These are phyloP conservation scores for Mortierella hygrophila DNA, from an alignment of 192 early-diverging fungal species.

Conservation along the genomic window DNA sequence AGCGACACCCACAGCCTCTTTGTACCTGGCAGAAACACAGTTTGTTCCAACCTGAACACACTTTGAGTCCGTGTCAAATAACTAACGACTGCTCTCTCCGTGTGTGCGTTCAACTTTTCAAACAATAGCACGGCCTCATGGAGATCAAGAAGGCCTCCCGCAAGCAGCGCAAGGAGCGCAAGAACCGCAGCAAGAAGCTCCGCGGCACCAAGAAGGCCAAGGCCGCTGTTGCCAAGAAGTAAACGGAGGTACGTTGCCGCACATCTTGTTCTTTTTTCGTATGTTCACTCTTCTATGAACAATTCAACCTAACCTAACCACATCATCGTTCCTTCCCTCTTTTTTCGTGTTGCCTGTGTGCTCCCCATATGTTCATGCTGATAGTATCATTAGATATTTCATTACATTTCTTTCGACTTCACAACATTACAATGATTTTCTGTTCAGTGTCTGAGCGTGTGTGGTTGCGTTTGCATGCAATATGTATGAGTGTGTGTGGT, in stretches of 20 bases:
- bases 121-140: slow-evolving; percentile 66
- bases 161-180: slow-evolving; percentile 99
- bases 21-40: not conserved
- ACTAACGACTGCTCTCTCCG: not conserved
- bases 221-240: slow-evolving; percentile 72
- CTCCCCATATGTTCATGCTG: not conserved
- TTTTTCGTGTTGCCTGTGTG: not conserved
- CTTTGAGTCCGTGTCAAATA: not conserved
- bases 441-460: slow-evolving; percentile 19
- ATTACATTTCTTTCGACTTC: slow-evolving; percentile 30
- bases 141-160: slow-evolving; percentile 81
- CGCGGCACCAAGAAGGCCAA: slow-evolving; percentile 95
- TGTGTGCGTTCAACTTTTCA: slow-evolving; percentile 8
- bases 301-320: not conserved
- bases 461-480: not conserved
- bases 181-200: slow-evolving; percentile 99
- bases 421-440: slow-evolving; percentile 46
- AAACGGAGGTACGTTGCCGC: slow-evolving; percentile 50
- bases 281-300: not conserved
- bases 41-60: no score
- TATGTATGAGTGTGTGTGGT: not conserved
- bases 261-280: not conserved
- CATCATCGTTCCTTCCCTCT: not conserved
- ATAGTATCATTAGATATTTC: slow-evolving; percentile 32
- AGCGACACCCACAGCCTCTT: not conserved